Conservation (phyloP, 768 basidiomycete genomes). For the Boletus rubropictus region DNA sequence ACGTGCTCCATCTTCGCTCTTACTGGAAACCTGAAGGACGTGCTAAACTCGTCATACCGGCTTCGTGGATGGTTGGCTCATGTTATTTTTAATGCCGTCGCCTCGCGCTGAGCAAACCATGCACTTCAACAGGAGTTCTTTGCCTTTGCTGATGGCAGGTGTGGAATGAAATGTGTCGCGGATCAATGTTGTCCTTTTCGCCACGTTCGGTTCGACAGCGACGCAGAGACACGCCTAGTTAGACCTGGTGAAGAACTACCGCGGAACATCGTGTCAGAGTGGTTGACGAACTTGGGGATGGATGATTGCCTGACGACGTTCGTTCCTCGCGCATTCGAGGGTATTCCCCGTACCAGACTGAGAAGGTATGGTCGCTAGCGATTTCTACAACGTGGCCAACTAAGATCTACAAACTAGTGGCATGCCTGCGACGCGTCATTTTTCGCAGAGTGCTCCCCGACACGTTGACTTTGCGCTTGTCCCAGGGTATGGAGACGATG, state of each 20-base stretch:
- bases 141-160: constrained; percentile 1
- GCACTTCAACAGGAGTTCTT: constrained; percentile 7
- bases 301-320: neutral
- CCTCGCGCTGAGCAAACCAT: neutral
- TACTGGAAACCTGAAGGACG: constrained; percentile 16
- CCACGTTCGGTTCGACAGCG: constrained; percentile 14
- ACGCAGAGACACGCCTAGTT: neutral
- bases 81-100: neutral
- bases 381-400: constrained; percentile 1
- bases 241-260: constrained; percentile 7
- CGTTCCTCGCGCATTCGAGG: constrained; percentile 14
- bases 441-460: neutral
- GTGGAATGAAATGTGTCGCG: neutral
- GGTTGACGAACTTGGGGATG: constrained; percentile 3
- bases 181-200: constrained; percentile 13
- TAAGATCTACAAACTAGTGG: constrained; percentile 5
- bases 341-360: constrained; percentile 11
- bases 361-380: constrained; percentile 12
- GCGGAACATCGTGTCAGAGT: constrained; percentile 7
- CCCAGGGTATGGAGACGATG: neutral
- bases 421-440: neutral
- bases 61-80: constrained; percentile 24
- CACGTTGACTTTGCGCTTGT: constrained; percentile 15
- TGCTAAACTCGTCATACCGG: constrained; percentile 17
- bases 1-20: constrained; percentile 21